Evolutionary conservation across 805 yeast genomes (phyloP).

Genomic region (Ogataea degrootiae): DNA sequence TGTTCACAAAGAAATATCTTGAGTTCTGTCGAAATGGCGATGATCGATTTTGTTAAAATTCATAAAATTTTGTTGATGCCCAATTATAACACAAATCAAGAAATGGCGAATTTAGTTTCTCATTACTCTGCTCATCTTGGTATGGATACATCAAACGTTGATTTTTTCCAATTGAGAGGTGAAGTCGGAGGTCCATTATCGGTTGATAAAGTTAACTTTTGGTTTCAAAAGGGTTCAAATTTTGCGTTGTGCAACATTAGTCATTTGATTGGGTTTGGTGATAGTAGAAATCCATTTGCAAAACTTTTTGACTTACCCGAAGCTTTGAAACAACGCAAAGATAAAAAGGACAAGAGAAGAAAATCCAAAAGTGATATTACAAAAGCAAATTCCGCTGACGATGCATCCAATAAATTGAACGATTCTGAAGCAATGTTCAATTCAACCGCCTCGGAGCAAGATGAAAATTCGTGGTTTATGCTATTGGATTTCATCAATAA

Average conservation of each 20-base stretch:
- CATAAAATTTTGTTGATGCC: slow-evolving; percentile 64
- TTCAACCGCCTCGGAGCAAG: slow-evolving; percentile 27
- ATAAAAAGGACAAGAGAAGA: slow-evolving; percentile 62
- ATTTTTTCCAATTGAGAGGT: slow-evolving; percentile 50
- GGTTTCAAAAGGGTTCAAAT: slow-evolving; percentile 71
- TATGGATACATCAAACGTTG: slow-evolving; percentile 55
- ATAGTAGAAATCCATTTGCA: slow-evolving; percentile 71
- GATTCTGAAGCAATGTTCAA: slow-evolving; percentile 21
- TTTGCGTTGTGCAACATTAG: slow-evolving; percentile 74
- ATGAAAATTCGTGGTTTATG: slow-evolving; percentile 48
- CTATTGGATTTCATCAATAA: slow-evolving; percentile 53
- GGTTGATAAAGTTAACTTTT: slow-evolving; percentile 54
- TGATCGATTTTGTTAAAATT: slow-evolving; percentile 58
- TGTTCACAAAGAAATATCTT: slow-evolving; percentile 59
- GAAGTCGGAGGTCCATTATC: slow-evolving; percentile 31
- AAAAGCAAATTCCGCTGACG: slow-evolving; percentile 2
- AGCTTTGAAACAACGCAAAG: slow-evolving; percentile 65
- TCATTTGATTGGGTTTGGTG: slow-evolving; percentile 76
- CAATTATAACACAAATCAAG: slow-evolving; percentile 50
- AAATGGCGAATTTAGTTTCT: slow-evolving; percentile 53
- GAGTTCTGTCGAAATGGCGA: slow-evolving; percentile 54
- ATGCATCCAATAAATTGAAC: slow-evolving; percentile 3
- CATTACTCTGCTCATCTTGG: slow-evolving; percentile 66
- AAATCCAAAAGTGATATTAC: slow-evolving; percentile 28
- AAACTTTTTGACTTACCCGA: slow-evolving; percentile 67